These are phyloP conservation scores for Blastomyces emzantsi DNA, from an alignment of 2,329 filamentous ascomycete species.

Conservation along the genomic window DNA sequence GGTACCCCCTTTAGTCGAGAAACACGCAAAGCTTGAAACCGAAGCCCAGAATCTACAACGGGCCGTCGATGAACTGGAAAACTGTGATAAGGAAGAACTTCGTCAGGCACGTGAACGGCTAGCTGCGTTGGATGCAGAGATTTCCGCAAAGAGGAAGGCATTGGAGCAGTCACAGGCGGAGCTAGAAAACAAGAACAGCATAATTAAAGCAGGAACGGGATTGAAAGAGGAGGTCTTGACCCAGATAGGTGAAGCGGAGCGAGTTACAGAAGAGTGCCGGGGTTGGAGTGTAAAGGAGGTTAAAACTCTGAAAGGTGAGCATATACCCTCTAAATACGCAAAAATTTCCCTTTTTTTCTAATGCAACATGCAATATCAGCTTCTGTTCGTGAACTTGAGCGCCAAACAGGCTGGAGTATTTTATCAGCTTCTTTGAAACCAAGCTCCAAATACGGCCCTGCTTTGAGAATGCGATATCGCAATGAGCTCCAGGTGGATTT, in stretches of 20 bases:
- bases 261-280: constrained; percentile 74
- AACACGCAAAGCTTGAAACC: constrained; percentile 51
- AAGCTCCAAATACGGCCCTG: constrained; percentile 23
- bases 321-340: background rate
- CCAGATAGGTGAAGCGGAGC: constrained; percentile 75
- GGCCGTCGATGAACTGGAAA: constrained; percentile 52
- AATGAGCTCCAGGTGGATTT: constrained; percentile 36
- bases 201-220: constrained; percentile 53
- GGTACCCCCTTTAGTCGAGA: constrained; percentile 56
- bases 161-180: constrained; percentile 59
- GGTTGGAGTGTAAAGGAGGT: constrained; percentile 85
- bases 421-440: constrained; percentile 27
- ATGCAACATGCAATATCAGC: constrained; percentile 17
- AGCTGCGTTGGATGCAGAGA: constrained; percentile 53
- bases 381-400: constrained; percentile 34
- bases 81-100: constrained; percentile 70
- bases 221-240: constrained; percentile 60
- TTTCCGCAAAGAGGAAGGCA: constrained; percentile 59
- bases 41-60: constrained; percentile 62
- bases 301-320: constrained; percentile 61
- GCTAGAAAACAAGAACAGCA: constrained; percentile 56
- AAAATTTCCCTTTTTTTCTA: constrained; percentile 10
- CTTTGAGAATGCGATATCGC: constrained; percentile 36
- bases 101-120: constrained; percentile 63
- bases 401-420: constrained; percentile 39